Conservation (phyloP, 805 yeast species). For the Yarrowia porcina region DNA sequence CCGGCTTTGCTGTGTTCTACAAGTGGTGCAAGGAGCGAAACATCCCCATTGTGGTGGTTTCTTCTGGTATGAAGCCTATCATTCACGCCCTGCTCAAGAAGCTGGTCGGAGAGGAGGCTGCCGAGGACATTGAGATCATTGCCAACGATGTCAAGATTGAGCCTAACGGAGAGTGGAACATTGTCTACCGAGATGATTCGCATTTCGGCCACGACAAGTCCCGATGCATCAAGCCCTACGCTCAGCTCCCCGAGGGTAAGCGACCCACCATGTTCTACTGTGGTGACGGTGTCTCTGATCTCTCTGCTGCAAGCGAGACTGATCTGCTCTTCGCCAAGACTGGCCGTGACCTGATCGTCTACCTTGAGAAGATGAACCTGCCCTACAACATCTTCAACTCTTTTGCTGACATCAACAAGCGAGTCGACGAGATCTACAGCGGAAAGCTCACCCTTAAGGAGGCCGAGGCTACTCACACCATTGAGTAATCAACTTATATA, state of each 20-base stretch:
- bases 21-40: conserved; percentile 68
- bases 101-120: conserved; percentile 74
- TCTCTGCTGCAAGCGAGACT: conserved; percentile 93
- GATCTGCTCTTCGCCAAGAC: conserved; percentile 88
- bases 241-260: conserved; percentile 37
- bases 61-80: conserved; percentile 92
- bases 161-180: conserved; percentile 69
- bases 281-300: conserved; percentile 97
- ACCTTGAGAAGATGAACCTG: conserved; percentile 73
- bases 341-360: conserved; percentile 84
- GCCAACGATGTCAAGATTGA: conserved; percentile 68
- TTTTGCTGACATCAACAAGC: conserved; percentile 68
- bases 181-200: conserved; percentile 79
- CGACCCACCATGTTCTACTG: conserved; percentile 80
- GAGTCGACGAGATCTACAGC: conserved; percentile 53
- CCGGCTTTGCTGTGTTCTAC: conserved; percentile 82
- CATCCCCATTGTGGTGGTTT: conserved; percentile 82
- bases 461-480: conserved; percentile 6
- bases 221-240: conserved; percentile 58
- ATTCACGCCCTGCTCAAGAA: conserved; percentile 71
- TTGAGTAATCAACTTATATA: neutral
- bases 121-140: conserved; percentile 69
- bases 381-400: conserved; percentile 81
- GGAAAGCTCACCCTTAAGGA: conserved; percentile 38
- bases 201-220: conserved; percentile 95